These are phyloP conservation scores for Yamagishiella unicocca DNA, from an alignment of 139 green algal genomes.

Conservation along the genomic window DNA sequence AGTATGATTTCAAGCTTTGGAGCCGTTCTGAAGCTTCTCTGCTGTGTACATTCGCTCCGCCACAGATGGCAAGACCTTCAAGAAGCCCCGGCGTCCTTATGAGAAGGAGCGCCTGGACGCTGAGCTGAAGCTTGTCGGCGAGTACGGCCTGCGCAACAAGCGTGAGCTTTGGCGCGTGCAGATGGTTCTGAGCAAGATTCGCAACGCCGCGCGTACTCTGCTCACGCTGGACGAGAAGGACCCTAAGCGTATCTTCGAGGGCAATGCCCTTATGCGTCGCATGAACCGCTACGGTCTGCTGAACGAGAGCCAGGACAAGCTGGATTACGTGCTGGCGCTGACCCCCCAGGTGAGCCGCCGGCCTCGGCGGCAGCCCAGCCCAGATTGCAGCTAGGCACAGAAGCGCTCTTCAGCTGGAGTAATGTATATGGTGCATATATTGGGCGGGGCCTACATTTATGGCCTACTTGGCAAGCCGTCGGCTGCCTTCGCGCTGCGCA, in stretches of 20 bases:
- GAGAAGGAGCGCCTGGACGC: slow-evolving; percentile 99
- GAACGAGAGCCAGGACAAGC: slow-evolving; percentile 96
- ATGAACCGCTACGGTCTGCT: slow-evolving; percentile 99
- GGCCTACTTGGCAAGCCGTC: background rate
- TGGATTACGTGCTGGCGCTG: slow-evolving; percentile 99
- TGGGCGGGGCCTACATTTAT: background rate
- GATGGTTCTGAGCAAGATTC: slow-evolving; percentile 90
- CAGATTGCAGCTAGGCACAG: background rate
- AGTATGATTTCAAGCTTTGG: too few relatives aligned
- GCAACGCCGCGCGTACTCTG: slow-evolving; percentile 94
- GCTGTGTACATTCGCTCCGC: background rate
- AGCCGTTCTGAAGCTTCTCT: too few relatives aligned
- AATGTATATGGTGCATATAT: background rate
- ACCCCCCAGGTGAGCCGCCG: slow-evolving; percentile 69
- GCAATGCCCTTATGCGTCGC: slow-evolving; percentile 92
- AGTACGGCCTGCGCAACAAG: slow-evolving; percentile 99
- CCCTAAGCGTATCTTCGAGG: slow-evolving; percentile 97
- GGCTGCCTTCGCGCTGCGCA: background rate
- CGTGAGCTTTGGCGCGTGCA: slow-evolving; percentile 99
- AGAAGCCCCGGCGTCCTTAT: slow-evolving; percentile 98
- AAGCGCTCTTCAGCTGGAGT: background rate
- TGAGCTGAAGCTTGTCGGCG: slow-evolving; percentile 99
- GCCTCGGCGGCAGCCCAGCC: slow-evolving; percentile 71
- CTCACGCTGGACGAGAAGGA: slow-evolving; percentile 98
- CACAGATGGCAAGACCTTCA: slow-evolving; percentile 98